Conservation (phyloP, 129 eudicot species). For the Escallonia rubra region DNA sequence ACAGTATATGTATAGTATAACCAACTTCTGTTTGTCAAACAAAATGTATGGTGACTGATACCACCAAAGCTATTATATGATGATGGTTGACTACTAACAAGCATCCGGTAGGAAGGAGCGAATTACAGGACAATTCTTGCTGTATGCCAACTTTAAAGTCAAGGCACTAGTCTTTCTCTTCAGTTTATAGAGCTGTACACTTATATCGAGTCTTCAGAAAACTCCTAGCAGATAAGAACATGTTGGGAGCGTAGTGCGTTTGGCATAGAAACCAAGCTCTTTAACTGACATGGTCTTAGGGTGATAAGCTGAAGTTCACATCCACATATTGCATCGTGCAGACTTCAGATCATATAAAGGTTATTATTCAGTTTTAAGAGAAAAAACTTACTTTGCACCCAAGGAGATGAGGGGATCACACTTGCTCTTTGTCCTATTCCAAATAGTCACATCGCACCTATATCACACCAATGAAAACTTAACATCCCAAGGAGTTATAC, state of each 20-base stretch:
- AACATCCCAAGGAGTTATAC: not conserved
- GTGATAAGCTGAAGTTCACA: not conserved
- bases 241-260: not conserved
- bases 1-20: not conserved
- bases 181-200: not conserved
- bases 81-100: too few relatives aligned
- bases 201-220: not conserved
- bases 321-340: not conserved
- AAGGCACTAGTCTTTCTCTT: too few relatives aligned
- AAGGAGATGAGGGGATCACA: constrained; percentile 85
- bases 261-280: not conserved
- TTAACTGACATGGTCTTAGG: not conserved
- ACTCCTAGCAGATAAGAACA: not conserved
- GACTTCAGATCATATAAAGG: not conserved
- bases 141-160: too few relatives aligned
- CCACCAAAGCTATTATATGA: too few relatives aligned
- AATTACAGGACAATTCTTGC: too few relatives aligned
- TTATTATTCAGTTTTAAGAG: not conserved
- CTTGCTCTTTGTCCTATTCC: constrained; percentile 99
- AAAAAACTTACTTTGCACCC: constrained; percentile 85
- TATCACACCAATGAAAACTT: constrained; percentile 22
- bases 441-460: constrained; percentile 93
- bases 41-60: too few relatives aligned
- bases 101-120: too few relatives aligned
- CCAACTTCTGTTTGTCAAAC: too few relatives aligned